Evolutionary conservation across 805 yeast genomes (phyloP).

Genomic region (Clavispora asparagi): DNA sequence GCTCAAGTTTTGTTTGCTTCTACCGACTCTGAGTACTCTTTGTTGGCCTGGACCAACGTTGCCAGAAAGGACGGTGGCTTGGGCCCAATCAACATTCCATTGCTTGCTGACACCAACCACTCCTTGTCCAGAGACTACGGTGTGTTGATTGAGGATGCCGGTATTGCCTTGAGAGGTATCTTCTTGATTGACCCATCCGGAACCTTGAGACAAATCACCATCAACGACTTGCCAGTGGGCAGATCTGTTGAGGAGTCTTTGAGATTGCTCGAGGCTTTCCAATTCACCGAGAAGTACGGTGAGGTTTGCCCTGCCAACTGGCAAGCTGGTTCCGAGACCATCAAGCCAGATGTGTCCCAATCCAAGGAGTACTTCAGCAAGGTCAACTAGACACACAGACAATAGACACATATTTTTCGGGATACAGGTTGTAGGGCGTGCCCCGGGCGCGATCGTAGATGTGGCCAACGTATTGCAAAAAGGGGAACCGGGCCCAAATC

Average conservation of each 20-base stretch:
- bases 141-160: constrained; percentile 93
- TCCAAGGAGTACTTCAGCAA: constrained; percentile 32
- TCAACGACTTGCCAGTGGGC: constrained; percentile 99
- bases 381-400: constrained; percentile 39
- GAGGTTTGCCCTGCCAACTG: constrained; percentile 99
- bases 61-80: constrained; percentile 97
- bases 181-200: constrained; percentile 98
- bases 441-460: too few relatives aligned
- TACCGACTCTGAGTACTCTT: constrained; percentile 96
- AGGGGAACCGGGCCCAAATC: too few relatives aligned
- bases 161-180: constrained; percentile 96
- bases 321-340: constrained; percentile 84
- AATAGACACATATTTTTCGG: not conserved
- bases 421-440: too few relatives aligned
- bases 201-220: constrained; percentile 88
- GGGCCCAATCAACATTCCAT: constrained; percentile 91
- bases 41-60: constrained; percentile 97
- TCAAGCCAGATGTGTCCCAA: constrained; percentile 40
- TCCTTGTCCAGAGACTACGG: constrained; percentile 92
- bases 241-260: constrained; percentile 97
- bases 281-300: constrained; percentile 98
- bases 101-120: constrained; percentile 96
- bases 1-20: constrained; percentile 92
- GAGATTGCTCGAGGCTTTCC: constrained; percentile 98
- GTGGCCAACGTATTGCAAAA: too few relatives aligned